Evolutionary conservation across 169 alveolate genomes (phyloP).

Genomic region (Miamiensis avidus): DNA sequence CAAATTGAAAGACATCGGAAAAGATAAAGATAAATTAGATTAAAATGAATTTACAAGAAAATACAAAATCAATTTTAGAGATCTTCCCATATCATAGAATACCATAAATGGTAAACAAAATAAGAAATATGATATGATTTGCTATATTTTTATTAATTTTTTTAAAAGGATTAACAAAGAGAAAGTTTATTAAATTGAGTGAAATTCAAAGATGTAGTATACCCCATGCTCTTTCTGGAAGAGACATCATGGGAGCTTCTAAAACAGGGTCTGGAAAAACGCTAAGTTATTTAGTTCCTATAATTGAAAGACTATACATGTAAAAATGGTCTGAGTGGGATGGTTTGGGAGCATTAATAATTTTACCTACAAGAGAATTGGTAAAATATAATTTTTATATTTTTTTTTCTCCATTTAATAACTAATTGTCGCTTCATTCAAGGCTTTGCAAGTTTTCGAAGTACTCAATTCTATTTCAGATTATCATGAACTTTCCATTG

Average conservation of each 20-base stretch:
- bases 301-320: constrained; percentile 88
- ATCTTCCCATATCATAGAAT: constrained; percentile 36
- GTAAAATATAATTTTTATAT: neutral
- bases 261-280: constrained; percentile 96
- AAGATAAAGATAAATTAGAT: constrained; percentile 27
- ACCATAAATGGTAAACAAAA: constrained; percentile 14
- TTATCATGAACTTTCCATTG: constrained; percentile 89
- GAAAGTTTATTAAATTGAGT: constrained; percentile 87
- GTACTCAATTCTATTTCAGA: constrained; percentile 84
- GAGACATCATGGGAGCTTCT: constrained; percentile 89
- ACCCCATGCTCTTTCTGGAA: constrained; percentile 91
- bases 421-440: neutral
- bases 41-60: constrained; percentile 39
- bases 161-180: constrained; percentile 71
- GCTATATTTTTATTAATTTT: too few relatives aligned
- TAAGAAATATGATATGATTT: neutral
- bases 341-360: constrained; percentile 88
- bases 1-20: constrained; percentile 33
- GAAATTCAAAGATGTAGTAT: constrained; percentile 87
- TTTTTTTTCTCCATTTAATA: too few relatives aligned
- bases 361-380: constrained; percentile 92
- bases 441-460: constrained; percentile 90
- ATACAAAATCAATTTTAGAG: constrained; percentile 44
- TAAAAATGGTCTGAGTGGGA: constrained; percentile 75
- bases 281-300: constrained; percentile 89